Evolutionary conservation across 2,329 filamentous ascomycete genomes (phyloP), one percentile per base, ranked within the genome.

Genomic region (Fusarium buxicola): DNA sequence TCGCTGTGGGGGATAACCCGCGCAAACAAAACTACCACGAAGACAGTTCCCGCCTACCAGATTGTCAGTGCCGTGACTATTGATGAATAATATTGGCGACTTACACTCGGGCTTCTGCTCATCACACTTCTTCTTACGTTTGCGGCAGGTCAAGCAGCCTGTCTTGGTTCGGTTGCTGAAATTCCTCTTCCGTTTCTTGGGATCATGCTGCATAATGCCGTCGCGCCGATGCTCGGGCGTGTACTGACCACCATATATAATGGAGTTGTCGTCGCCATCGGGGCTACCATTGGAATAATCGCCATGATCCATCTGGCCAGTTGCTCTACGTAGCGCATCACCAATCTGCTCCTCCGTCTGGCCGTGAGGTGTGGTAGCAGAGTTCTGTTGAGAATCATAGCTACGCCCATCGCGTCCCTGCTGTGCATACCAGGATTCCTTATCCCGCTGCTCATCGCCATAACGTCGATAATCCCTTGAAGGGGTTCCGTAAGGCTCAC

Each of bases 121-220:
- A 74, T 98, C 94, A 73, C 95, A 98, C 78, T 98, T 98, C 87
- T 98, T 98, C 84, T 98, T 98, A 57, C 94, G 86, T 73, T 87
- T 87, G 58, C 94, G 86, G 75, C 94, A 98, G 7, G 94, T 98
- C 77, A 96, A 87, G 75, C 94, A 98, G 28, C 94, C 93, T 9
- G 94, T 97, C 79, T 98, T 98, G 16, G 94, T 97, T 57, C 94
- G 86, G 76, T 97, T 97, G 79, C 92, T 96, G 72, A 97, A 98
- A 72, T 92, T 92, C 34, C 89, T 84, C 76, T 92, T 92, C 44
- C 89, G 80, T 75, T 90, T 90, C 76, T 90, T 90, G 5, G 84
- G 81, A 65, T 89, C 86, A 6, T 84, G 83, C 69, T 87, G 84
- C 31, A 86, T 75, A 27, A 81, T 69, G 1, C 78, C 77, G 44